phyloP scores from a whole-genome alignment of 805 yeast genomes.

The Kodamaea kaohsiungensis region DNA sequence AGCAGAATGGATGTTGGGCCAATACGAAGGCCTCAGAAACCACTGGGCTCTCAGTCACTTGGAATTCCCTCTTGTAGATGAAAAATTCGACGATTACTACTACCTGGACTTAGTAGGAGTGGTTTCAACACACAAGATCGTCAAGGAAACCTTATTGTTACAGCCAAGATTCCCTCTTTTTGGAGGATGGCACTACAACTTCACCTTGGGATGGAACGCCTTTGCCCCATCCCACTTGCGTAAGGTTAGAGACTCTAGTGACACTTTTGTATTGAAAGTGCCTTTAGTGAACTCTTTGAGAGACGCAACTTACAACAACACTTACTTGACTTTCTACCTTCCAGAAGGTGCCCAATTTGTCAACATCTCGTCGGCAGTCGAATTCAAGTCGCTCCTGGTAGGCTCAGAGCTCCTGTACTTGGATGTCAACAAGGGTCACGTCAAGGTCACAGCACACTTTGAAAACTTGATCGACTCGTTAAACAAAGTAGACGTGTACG shows the following conservation, averaged over 20 bases:
- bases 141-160: slow-evolving; percentile 51
- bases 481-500: slow-evolving; percentile 52
- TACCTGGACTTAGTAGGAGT: slow-evolving; percentile 90
- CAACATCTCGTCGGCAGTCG: slow-evolving; percentile 59
- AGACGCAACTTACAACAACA: slow-evolving; percentile 67
- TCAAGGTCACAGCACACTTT: slow-evolving; percentile 62
- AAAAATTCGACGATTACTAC: slow-evolving; percentile 56
- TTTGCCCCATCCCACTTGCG: slow-evolving; percentile 55
- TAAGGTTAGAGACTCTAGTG: slow-evolving; percentile 36
- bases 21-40: slow-evolving; percentile 46
- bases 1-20: slow-evolving; percentile 68
- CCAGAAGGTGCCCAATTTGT: slow-evolving; percentile 82
- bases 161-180: slow-evolving; percentile 91
- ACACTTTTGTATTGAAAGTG: slow-evolving; percentile 58
- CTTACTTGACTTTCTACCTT: slow-evolving; percentile 61
- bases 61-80: slow-evolving; percentile 53
- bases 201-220: slow-evolving; percentile 92
- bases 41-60: slow-evolving; percentile 63
- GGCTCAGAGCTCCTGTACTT: slow-evolving; percentile 58
- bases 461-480: slow-evolving; percentile 70
- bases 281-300: slow-evolving; percentile 74
- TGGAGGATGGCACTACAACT: slow-evolving; percentile 96
- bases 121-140: slow-evolving; percentile 70
- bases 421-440: slow-evolving; percentile 77
- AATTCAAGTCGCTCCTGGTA: slow-evolving; percentile 29